These are phyloP conservation scores for Lyophyllum semitale DNA, from an alignment of 768 basidiomycete species.

Conservation along the genomic window DNA sequence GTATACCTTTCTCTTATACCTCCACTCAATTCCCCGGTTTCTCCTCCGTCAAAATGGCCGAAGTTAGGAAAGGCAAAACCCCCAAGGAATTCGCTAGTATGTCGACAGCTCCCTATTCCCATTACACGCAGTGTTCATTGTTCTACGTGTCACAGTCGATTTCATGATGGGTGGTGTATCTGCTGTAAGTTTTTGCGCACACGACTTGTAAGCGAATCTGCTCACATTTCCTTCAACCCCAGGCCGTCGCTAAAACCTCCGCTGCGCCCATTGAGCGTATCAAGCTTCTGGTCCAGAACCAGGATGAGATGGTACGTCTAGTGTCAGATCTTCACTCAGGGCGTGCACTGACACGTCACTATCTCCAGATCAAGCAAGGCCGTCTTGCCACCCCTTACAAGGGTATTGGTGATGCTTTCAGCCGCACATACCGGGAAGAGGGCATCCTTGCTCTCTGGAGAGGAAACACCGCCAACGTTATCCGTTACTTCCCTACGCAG, in stretches of 20 bases:
- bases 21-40: constrained; percentile 52
- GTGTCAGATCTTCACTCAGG: neutral
- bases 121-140: constrained; percentile 15
- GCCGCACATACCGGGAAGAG: constrained; percentile 92
- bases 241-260: constrained; percentile 98
- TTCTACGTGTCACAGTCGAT: constrained; percentile 58
- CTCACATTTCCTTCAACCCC: constrained; percentile 23
- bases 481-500: constrained; percentile 99
- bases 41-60: constrained; percentile 72
- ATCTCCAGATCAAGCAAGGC: constrained; percentile 92
- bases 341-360: constrained; percentile 35
- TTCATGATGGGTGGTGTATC: constrained; percentile 98
- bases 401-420: constrained; percentile 91
- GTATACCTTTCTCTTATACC: constrained; percentile 50
- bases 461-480: constrained; percentile 99
- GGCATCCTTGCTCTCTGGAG: constrained; percentile 96
- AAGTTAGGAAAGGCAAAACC: constrained; percentile 81
- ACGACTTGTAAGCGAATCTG: neutral
- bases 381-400: constrained; percentile 96
- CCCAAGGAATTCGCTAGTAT: constrained; percentile 88
- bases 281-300: constrained; percentile 97
- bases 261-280: constrained; percentile 99
- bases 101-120: constrained; percentile 25
- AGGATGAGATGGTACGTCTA: constrained; percentile 96
- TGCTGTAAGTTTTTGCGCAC: constrained; percentile 56